Conservation (phyloP, 1,139 yeast species). For the Pichia norvegensis region DNA sequence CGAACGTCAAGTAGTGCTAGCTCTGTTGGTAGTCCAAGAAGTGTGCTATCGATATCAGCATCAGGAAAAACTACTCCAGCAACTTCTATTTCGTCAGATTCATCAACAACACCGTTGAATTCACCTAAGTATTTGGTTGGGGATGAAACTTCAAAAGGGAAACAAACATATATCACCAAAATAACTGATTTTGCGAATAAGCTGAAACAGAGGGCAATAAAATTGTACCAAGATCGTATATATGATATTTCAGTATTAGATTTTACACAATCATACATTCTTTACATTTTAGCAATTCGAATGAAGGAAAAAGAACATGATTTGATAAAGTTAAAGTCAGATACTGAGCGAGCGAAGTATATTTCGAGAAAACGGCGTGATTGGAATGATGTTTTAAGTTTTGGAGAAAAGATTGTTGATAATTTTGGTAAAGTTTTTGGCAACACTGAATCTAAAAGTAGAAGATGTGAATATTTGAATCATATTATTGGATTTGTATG, state of each 20-base stretch:
- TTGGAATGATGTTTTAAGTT: conserved; percentile 13
- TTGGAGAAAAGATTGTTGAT: conserved; percentile 11
- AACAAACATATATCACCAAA: not conserved
- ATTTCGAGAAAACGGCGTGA: conserved; percentile 13
- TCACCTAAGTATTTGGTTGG: not conserved
- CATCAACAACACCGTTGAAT: not conserved
- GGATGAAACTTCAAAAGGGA: conserved; percentile 13
- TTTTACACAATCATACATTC: conserved; percentile 9
- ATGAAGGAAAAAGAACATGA: conserved; percentile 4
- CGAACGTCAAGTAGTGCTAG: not conserved
- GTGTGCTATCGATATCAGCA: not conserved
- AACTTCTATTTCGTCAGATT: not conserved
- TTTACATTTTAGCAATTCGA: conserved; percentile 6
- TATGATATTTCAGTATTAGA: conserved; percentile 6
- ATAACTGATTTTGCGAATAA: conserved; percentile 5
- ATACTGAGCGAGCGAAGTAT: not conserved
- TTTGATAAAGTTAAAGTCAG: not conserved
- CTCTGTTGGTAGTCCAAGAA: not conserved
- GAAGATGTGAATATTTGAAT: not conserved
- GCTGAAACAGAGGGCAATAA: conserved; percentile 5
- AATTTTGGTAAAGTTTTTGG: conserved; percentile 10
- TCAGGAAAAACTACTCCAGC: not conserved
- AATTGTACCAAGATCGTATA: not conserved
- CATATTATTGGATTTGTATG: conserved; percentile 12
- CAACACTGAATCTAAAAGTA: not conserved